Evolutionary conservation across 2,329 filamentous ascomycete species (phyloP).

Genomic region (Rhinocladiella mackenziei): DNA sequence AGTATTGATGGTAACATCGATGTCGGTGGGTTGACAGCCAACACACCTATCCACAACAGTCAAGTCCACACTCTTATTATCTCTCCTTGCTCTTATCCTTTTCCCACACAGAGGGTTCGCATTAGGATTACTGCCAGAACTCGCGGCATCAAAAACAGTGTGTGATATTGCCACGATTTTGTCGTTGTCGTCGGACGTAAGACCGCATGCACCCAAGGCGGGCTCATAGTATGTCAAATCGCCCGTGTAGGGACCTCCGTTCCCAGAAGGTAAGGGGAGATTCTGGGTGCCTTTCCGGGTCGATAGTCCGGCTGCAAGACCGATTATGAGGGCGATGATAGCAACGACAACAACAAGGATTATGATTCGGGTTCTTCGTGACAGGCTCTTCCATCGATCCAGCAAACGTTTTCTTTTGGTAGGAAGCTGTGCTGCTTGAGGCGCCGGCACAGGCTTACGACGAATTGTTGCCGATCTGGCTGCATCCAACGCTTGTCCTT

Average conservation of each 20-base stretch:
- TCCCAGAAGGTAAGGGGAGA: constrained; percentile 49
- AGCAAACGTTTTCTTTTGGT: constrained; percentile 6
- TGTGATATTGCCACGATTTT: constrained; percentile 64
- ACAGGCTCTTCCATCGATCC: constrained; percentile 20
- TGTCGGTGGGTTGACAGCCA: constrained; percentile 47
- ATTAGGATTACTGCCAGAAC: constrained; percentile 55
- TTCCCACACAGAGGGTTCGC: constrained; percentile 64
- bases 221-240: constrained; percentile 68
- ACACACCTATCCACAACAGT: constrained; percentile 65
- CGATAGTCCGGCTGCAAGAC: constrained; percentile 26
- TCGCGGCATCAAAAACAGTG: constrained; percentile 60
- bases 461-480: constrained; percentile 17
- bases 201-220: constrained; percentile 66
- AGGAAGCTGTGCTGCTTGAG: constrained; percentile 1
- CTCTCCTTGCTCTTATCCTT: constrained; percentile 59
- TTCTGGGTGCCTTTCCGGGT: constrained; percentile 32
- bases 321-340: constrained; percentile 24
- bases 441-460: constrained; percentile 20
- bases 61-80: constrained; percentile 54
- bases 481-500: constrained; percentile 12
- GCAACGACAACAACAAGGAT: constrained; percentile 16
- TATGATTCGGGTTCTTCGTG: constrained; percentile 20
- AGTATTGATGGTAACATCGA: constrained; percentile 49
- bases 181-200: constrained; percentile 52
- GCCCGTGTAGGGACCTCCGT: constrained; percentile 53